These are phyloP conservation scores for Turnera subulata DNA, from an alignment of 345 rosid genomes.

Conservation along the genomic window DNA sequence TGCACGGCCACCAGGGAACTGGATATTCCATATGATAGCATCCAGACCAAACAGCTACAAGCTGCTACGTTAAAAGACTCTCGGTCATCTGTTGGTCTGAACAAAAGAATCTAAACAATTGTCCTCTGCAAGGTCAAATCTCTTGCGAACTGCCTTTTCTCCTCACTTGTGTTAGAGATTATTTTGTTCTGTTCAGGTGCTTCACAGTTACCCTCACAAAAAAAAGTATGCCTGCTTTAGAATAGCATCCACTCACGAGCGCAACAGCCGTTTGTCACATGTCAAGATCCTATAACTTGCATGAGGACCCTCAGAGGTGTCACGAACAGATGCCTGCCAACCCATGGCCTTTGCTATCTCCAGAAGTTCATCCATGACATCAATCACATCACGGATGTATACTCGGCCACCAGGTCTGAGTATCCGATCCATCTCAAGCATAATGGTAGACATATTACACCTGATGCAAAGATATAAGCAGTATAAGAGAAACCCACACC, in stretches of 20 bases:
- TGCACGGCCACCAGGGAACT: too few relatives aligned
- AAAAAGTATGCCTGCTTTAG: not conserved
- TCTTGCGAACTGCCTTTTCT: not conserved
- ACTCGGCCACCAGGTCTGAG: conserved; percentile 92
- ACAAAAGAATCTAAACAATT: not conserved
- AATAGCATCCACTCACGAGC: conserved; percentile 25
- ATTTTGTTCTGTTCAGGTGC: not conserved
- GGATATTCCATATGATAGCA: too few relatives aligned
- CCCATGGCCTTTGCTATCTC: conserved; percentile 78
- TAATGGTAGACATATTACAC: conserved; percentile 79
- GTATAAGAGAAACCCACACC: not conserved
- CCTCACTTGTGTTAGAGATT: not conserved
- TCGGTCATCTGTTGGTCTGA: not conserved
- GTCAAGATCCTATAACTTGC: conserved; percentile 82
- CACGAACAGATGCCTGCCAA: conserved; percentile 57
- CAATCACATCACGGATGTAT: conserved; percentile 72
- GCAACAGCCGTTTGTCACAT: conserved; percentile 62
- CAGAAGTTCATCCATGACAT: conserved; percentile 75
- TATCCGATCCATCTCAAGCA: conserved; percentile 98
- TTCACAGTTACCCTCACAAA: conserved; percentile 8
- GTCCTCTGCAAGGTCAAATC: not conserved
- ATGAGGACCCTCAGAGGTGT: conserved; percentile 94
- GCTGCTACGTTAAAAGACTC: not conserved
- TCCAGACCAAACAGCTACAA: too few relatives aligned
- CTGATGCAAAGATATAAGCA: conserved; percentile 32